Conservation (phyloP, 2,329 filamentous ascomycete species). For the Bimuria novae-zelandiae region DNA sequence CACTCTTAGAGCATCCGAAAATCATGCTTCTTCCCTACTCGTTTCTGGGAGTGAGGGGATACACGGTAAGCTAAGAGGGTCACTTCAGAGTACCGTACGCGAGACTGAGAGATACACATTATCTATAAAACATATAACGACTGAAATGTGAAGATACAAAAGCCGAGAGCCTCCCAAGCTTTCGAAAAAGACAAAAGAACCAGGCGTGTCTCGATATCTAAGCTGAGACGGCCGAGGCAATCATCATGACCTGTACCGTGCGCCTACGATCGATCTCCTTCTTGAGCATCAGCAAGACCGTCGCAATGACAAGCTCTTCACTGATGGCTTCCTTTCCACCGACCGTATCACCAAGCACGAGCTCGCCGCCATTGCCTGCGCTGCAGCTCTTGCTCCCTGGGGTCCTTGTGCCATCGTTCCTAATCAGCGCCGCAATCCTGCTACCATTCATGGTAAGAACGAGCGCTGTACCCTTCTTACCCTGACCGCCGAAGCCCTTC, state of each 20-base stretch:
- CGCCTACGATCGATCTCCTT: constrained; percentile 66
- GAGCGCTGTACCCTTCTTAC: constrained; percentile 25
- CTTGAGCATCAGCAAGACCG: constrained; percentile 66
- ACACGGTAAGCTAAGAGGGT: too few relatives aligned
- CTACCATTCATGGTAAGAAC: constrained; percentile 20
- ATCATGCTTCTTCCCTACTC: too few relatives aligned
- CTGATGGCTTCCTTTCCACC: constrained; percentile 30
- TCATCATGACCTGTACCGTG: constrained; percentile 55
- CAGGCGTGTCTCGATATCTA: too few relatives aligned
- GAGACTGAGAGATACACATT: too few relatives aligned
- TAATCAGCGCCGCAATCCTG: constrained; percentile 47
- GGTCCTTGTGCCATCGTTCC: constrained; percentile 49
- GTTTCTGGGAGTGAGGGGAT: too few relatives aligned
- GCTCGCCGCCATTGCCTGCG: constrained; percentile 50
- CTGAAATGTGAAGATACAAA: too few relatives aligned
- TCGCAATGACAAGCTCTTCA: constrained; percentile 59
- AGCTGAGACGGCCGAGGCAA: too few relatives aligned
- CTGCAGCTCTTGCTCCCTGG: constrained; percentile 41
- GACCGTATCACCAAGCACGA: constrained; percentile 53
- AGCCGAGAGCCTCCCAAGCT: neutral
- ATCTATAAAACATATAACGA: too few relatives aligned
- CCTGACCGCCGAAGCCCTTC: constrained; percentile 17
- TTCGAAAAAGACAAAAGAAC: neutral
- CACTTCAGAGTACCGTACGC: too few relatives aligned
- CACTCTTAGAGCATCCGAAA: too few relatives aligned